These are phyloP conservation scores for Colletotrichum camelliae DNA, from an alignment of 2,329 filamentous ascomycete species.

Conservation along the genomic window DNA sequence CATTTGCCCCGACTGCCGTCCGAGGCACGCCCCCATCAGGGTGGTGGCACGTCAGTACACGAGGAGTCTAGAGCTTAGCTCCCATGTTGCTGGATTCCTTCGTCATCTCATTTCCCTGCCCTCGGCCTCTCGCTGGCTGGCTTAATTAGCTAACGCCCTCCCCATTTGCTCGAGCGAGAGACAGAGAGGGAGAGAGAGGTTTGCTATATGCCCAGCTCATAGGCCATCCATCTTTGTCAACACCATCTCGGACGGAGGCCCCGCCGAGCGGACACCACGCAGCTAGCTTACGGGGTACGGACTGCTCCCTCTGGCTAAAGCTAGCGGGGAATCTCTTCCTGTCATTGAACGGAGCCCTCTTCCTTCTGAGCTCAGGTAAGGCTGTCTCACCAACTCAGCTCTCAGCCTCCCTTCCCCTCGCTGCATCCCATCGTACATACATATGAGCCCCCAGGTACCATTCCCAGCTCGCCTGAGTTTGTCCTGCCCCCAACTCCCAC, in stretches of 20 bases:
- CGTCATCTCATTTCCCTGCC: neutral
- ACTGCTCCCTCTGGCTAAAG: neutral
- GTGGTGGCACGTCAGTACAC: slow-evolving; percentile 5
- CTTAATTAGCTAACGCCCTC: neutral
- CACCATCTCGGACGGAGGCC: slow-evolving; percentile 11
- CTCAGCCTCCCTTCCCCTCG: slow-evolving; percentile 4
- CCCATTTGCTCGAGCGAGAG: neutral
- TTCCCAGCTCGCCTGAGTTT: neutral
- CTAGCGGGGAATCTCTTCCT: slow-evolving; percentile 1
- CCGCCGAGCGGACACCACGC: neutral
- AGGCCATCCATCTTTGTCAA: neutral
- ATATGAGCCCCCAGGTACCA: slow-evolving; percentile 18
- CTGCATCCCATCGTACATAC: slow-evolving; percentile 11
- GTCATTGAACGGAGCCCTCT: neutral
- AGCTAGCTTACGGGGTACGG: slow-evolving; percentile 6
- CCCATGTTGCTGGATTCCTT: slow-evolving; percentile 6
- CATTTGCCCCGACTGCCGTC: slow-evolving; percentile 5
- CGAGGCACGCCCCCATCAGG: neutral
- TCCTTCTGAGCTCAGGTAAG: slow-evolving; percentile 1
- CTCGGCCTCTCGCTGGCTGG: neutral
- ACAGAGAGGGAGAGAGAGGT: neutral
- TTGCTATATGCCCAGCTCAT: neutral
- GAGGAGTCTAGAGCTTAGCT: slow-evolving; percentile 11
- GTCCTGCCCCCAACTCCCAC: slow-evolving; percentile 3
- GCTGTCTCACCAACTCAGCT: slow-evolving; percentile 12